Base-by-base conservation (phyloP, 169 alveolate species). In the Plasmodium vivax region DNA sequence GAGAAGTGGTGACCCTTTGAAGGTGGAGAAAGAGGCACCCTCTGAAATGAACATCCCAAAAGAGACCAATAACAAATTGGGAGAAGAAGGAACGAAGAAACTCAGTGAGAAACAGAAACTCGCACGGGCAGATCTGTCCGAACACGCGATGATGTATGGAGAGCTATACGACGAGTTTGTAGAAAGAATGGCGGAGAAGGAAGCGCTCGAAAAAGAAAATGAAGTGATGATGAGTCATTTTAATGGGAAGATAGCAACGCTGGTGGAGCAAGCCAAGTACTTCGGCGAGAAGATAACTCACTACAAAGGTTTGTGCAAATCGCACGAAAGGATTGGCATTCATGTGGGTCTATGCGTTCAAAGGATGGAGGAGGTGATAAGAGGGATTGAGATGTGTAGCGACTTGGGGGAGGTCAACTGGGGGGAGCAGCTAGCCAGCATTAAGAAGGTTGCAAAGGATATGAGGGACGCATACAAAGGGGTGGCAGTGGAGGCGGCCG, bases 261-360 rank as follows among this genome's bases (percentile, higher is more conserved):
- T 43, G 41, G 38, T 58, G 30, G 74, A 79, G 73, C 80, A 88
- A 30, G 83, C 47, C 12, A 45, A 77, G 23, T 79, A 88, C 58
- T 88, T 88, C 23, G 81, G 58, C 2, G 75, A 88, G 4, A 88
- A 79, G 79, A 75, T 88, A 77, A 45, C 3, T 56, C 74, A 88
- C 51, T 79, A 88, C 47, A 79, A 79, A 88, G 51, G 32, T 16
- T 30, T 88, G 47, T 88, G 88, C 79, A 32, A 41, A 23, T 19
- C 34, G n/a, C 58, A 88, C 47, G 82, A 54, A 27, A 47, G 82
- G 47, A 75, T 23, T 14, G 7, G 16, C 58, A 23, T 56, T 7
- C 34, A 88, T 3, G 71, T 88, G 10, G 82, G 9, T 19, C 54
- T 9, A 10, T 75, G 82, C 71, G 43, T 88, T 8, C 10, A 79